phyloP scores from a whole-genome alignment of 2,329 filamentous ascomycete genomes.

The Alternaria metachromatica region DNA sequence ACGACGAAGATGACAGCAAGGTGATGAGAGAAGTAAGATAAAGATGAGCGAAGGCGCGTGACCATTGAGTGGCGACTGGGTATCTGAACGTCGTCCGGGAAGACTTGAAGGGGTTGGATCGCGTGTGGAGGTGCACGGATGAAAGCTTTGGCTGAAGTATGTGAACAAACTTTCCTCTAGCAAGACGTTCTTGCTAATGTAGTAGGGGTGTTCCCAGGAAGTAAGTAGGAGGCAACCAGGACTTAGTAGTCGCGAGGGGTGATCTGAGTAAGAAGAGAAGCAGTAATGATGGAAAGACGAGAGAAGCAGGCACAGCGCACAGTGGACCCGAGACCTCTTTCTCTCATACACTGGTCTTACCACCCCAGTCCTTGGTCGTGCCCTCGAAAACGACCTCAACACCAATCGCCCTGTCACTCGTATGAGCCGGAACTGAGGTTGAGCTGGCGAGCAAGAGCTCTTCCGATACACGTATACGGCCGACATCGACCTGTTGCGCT shows the following conservation, averaged over 20 bases:
- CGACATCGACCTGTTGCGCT: slow-evolving; percentile 46
- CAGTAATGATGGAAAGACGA: too few species aligned
- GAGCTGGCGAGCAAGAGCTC: neutral
- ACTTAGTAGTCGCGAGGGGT: neutral
- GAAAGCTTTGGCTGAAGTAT: neutral
- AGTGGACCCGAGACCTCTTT: slow-evolving; percentile 65
- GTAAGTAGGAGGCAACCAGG: neutral
- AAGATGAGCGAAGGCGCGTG: neutral
- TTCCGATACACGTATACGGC: neutral
- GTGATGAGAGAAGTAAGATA: neutral
- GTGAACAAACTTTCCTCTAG: neutral
- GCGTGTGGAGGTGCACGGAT: neutral
- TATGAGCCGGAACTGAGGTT: neutral
- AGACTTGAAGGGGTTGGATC: neutral
- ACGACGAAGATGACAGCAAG: neutral
- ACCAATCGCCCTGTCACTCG: slow-evolving; percentile 71
- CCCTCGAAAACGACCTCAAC: slow-evolving; percentile 94
- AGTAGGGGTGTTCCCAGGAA: too few species aligned
- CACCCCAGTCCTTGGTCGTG: slow-evolving; percentile 90
- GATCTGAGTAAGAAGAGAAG: neutral
- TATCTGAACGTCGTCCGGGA: neutral
- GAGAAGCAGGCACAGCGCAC: neutral
- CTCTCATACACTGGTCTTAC: slow-evolving; percentile 68
- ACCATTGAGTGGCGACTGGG: neutral
- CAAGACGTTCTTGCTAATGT: accelerated